Evolutionary conservation across 2,329 filamentous ascomycete species (phyloP), one percentile per base, ranked within the genome.

Genomic region (Penicillium nordicum): DNA sequence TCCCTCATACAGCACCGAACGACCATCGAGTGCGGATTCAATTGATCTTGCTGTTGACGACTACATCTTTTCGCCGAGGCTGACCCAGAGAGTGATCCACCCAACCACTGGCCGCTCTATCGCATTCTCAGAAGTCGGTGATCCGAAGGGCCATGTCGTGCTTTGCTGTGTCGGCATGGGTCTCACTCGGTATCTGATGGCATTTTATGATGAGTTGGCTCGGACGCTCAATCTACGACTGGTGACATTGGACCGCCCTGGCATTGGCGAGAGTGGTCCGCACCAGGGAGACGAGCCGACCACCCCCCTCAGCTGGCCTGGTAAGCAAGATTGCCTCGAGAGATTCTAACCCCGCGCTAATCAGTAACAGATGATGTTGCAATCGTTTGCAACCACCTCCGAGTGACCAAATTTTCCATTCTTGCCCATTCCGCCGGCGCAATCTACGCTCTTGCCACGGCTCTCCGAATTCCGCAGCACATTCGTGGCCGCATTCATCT

Each of bases 121-220:
- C 63, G 95, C 92, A 0, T 99, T 97, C 69, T 97, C 93, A 0
- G 94, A 99, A 72, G 94, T 99, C 3, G 94, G 94, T 14, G 92
- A 97, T 71, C 87, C 92, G 0, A 85, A 93, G 42, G 94, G 94
- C 1, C 93, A 88, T 63, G 93, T 92, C 3, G 90, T 99, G 2
- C 92, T 99, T 65, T 95, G 94, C 71, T 99, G 94, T 68, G 92
- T 99, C 3, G 94, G 94, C 21, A 99, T 99, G 94, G 94, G 94
- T 0, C 76, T 99, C 67, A 99, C 94, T 11, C 85, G 94, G 74
- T 99, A 94, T 71, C 89, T 99, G 57, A 97, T 91, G 58, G 92
- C 92, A 0, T 99, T 99, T 71, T 99, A 97, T 70, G 94, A 99
- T 71, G 94, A 99, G 72, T 80, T 99, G 51, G 94, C 94, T 2